A percentile compares a stretch with the other conserved stretches of the same genome.
Conservation (phyloP, 2,329 filamentous ascomycete genomes). For the Dendryphion nanum region DNA sequence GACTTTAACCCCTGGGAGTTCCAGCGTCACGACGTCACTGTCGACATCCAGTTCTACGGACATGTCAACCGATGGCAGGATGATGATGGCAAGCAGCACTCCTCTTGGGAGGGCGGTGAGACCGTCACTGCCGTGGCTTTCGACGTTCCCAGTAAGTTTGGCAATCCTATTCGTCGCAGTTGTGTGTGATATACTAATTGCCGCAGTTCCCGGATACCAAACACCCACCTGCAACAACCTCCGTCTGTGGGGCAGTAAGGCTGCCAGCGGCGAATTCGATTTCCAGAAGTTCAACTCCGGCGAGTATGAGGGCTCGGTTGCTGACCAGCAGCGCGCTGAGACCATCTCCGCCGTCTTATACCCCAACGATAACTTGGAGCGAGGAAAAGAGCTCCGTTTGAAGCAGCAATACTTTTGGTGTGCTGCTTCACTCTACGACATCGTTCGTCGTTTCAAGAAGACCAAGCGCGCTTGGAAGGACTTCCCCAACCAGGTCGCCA, state of each 20-base stretch:
- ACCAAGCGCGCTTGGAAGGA: conserved; percentile 85
- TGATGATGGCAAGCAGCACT: conserved; percentile 70
- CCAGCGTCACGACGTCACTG: conserved; percentile 88
- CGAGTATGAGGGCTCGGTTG: conserved; percentile 95
- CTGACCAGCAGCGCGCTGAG: conserved; percentile 98
- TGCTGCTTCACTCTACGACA: conserved; percentile 91
- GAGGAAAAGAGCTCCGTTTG: conserved; percentile 92
- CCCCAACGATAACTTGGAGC: conserved; percentile 94
- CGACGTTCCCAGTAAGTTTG: conserved; percentile 61
- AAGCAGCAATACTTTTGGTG: conserved; percentile 99
- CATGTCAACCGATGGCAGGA: conserved; percentile 71
- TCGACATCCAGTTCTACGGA: conserved; percentile 97
- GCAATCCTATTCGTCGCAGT: too few species aligned
- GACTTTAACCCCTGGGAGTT: conserved; percentile 99
- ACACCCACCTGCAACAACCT: conserved; percentile 95
- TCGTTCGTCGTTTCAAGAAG: conserved; percentile 98
- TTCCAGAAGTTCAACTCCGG: conserved; percentile 99
- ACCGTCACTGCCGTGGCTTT: conserved; percentile 90
- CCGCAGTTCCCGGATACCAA: conserved; percentile 79
- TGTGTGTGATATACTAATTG: conserved; percentile 14
- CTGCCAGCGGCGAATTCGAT: conserved; percentile 94
- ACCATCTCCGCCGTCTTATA: conserved; percentile 97
- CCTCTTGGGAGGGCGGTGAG: conserved; percentile 89
- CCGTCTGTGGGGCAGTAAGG: conserved; percentile 95
- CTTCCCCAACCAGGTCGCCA: conserved; percentile 92